A percentile compares a stretch with the other conserved stretches of the same genome.
Conservation (phyloP, 164 flowering plant genomes). For the Vitis rupestris region DNA sequence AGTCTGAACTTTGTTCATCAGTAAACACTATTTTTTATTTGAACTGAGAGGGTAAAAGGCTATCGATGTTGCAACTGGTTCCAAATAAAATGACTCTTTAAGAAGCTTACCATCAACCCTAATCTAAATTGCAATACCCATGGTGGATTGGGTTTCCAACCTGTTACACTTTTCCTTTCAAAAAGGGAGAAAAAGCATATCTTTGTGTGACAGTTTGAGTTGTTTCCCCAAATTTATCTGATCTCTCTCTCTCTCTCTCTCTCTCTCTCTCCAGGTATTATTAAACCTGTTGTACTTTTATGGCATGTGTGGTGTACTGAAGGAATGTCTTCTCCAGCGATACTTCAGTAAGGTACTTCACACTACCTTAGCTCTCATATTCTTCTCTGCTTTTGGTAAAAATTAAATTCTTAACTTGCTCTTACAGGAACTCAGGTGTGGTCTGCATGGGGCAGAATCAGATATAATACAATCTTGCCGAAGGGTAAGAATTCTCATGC, state of each 20-base stretch:
- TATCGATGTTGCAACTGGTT: no score
- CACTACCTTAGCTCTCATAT: background rate
- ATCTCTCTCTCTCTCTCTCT: background rate
- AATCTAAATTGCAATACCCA: no score
- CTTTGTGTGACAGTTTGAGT: no score
- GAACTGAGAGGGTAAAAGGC: no score
- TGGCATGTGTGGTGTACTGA: conserved; percentile 65
- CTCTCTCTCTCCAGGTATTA: conserved; percentile 38
- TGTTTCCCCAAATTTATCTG: no score
- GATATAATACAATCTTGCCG: conserved; percentile 34
- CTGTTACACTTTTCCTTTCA: no score
- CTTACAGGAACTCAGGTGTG: conserved; percentile 32
- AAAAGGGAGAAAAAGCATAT: no score
- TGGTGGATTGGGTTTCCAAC: no score
- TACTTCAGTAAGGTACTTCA: conserved; percentile 73
- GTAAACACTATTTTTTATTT: no score
- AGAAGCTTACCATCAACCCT: no score
- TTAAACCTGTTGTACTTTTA: conserved; percentile 65
- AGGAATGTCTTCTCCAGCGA: conserved; percentile 63
- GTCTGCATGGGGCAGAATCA: conserved; percentile 27
- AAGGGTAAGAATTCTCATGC: conserved; percentile 20
- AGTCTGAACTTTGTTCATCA: no score
- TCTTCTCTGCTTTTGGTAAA: background rate
- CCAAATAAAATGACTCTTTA: no score
- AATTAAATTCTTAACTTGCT: background rate